Base-by-base conservation (phyloP, 768 basidiomycete species). In the Chlorophyllum brunneum region DNA sequence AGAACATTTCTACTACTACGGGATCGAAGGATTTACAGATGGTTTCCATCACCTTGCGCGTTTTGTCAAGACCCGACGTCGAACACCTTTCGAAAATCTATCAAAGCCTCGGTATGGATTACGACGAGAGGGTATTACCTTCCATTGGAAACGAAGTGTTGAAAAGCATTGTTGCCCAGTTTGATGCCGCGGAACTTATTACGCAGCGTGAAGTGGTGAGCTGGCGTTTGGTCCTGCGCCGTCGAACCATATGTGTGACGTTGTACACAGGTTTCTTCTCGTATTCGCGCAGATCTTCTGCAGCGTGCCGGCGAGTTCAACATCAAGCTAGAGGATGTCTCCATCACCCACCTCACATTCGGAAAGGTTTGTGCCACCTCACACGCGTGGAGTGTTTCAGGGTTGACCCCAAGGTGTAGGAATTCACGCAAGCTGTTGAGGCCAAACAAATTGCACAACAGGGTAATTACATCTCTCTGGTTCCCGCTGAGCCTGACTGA, bases 391-490 rank as follows among this genome's bases (percentile, higher is more conserved):
- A 1, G 20, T 20, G 29, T 22, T 24, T 23, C 39, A 47, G 48
- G 58, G 6, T 48, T 36, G 31, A 34, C 41, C 53, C 31, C 52
- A n/a, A 7, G 16, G 26, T 36, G 2, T 56, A 92, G 90, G 91
- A 92, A 81, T 92, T 93, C 65, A 92, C 92, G 5, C 85, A 88
- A 85, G 97, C 97, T n/a, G 97, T 99, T 7, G 97, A 99, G 72
- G 95, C 95, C 34, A 99, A 99, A 70, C 97, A 98, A 70, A 98
- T 99, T 67, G 97, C 97, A 8, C 97, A 99, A 68, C 97, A 99
- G 80, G 91, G 91, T 92, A 60, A 42, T 73, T 57, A 24, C 43
- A 43, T 18, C 26, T 13, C 46, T 29, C 41, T 26, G 23, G 16
- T 29, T 13, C 22, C 38, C 18, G 24, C 55, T 20, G n/a, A 26